A percentile compares a stretch with the other conserved stretches of the same genome.
These are phyloP conservation scores for Cynara cardunculus DNA, from an alignment of 129 eudicot genomes.

Conservation along the genomic window DNA sequence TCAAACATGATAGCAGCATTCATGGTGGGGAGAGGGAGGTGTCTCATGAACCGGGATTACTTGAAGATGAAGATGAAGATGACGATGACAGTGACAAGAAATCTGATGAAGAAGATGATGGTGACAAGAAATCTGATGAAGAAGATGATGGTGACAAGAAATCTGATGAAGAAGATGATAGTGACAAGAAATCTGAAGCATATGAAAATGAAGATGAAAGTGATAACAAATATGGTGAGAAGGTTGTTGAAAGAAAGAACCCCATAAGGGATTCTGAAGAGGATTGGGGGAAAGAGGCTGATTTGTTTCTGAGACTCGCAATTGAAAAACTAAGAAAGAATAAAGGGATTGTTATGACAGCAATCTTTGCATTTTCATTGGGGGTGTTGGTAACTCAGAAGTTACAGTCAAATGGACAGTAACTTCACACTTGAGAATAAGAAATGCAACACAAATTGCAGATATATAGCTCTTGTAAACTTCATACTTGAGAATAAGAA, in stretches of 20 bases:
- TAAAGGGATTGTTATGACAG: conserved; percentile 43
- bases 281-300: conserved; percentile 27
- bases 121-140: background rate
- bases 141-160: conserved; percentile 18
- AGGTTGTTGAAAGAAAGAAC: conserved; percentile 16
- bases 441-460: conserved; percentile 10
- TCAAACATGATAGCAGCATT: conserved; percentile 6
- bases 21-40: conserved; percentile 9
- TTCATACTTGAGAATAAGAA: conserved; percentile 6
- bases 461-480: background rate
- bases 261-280: background rate
- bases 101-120: conserved; percentile 21
- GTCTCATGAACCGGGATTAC: background rate
- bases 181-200: conserved; percentile 19
- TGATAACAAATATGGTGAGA: background rate
- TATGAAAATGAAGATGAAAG: conserved; percentile 14
- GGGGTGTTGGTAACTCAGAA: conserved; percentile 54
- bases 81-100: conserved; percentile 12
- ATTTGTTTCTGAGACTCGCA: conserved; percentile 25
- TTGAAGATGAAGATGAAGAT: background rate
- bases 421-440: conserved; percentile 2
- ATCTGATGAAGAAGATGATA: conserved; percentile 5
- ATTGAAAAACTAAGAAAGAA: conserved; percentile 35
- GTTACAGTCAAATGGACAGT: conserved; percentile 37
- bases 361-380: conserved; percentile 57